Evolutionary conservation across 768 basidiomycete species (phyloP).

Genomic region (Rhizopogon salebrosus): DNA sequence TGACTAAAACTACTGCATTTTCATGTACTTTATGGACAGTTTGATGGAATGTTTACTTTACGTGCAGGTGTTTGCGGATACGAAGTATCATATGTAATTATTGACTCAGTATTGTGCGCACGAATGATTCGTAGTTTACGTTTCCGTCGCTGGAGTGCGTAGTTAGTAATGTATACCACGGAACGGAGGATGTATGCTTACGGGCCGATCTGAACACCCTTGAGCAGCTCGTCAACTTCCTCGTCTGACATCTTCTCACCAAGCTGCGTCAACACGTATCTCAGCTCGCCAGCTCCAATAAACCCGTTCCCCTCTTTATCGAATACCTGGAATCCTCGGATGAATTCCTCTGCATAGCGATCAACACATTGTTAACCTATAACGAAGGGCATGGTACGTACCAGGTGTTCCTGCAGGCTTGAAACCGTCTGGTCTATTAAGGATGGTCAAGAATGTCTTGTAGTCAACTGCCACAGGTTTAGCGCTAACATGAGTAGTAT

Average conservation of each 20-base stretch:
- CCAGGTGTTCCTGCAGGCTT: constrained; percentile 96
- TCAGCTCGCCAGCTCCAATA: constrained; percentile 59
- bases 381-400: constrained; percentile 27
- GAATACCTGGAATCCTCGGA: constrained; percentile 98
- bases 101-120: constrained; percentile 89
- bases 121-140: constrained; percentile 96
- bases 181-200: constrained; percentile 30
- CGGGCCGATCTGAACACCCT: constrained; percentile 90
- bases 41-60: background rate
- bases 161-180: background rate
- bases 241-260: constrained; percentile 99
- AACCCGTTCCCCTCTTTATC: constrained; percentile 78
- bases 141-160: constrained; percentile 74
- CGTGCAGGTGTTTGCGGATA: background rate
- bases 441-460: constrained; percentile 82
- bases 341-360: constrained; percentile 82
- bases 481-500: background rate
- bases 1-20: constrained; percentile 18
- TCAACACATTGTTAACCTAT: background rate
- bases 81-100: constrained; percentile 32
- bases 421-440: constrained; percentile 95
- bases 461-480: constrained; percentile 68
- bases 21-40: background rate
- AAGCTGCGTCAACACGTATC: constrained; percentile 89
- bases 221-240: constrained; percentile 96